A percentile compares a stretch with the other conserved stretches of the same genome.
phyloP scores from a whole-genome alignment of 2,329 filamentous ascomycete genomes.

The Pseudogymnoascus pannorum region DNA sequence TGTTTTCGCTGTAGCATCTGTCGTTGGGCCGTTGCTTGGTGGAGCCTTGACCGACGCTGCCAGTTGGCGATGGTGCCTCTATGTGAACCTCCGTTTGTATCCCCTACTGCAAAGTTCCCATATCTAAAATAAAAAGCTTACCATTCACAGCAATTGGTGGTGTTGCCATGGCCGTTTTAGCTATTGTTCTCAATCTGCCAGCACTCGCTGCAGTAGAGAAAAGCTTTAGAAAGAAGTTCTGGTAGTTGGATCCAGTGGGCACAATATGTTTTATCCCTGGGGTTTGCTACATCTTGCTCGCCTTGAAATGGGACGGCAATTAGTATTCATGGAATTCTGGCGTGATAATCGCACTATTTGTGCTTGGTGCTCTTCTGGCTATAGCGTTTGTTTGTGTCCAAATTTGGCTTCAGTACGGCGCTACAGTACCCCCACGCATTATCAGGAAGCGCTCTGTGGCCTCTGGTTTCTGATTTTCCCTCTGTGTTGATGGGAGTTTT shows the following conservation, averaged over 20 bases:
- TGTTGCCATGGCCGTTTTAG: constrained; percentile 27
- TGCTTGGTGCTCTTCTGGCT: constrained; percentile 20
- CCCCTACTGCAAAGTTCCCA: background rate
- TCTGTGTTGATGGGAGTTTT: constrained; percentile 28
- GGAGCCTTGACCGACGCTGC: constrained; percentile 33
- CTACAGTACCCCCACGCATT: constrained; percentile 32
- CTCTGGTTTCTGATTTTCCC: constrained; percentile 26
- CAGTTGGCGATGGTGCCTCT: constrained; percentile 29
- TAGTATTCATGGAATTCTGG: constrained; percentile 32
- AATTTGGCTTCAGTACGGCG: constrained; percentile 15
- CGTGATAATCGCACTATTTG: constrained; percentile 29
- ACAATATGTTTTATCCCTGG: constrained; percentile 21
- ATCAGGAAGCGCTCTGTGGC: constrained; percentile 29
- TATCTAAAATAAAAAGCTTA: background rate
- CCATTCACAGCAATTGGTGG: constrained; percentile 15
- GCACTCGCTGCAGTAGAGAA: constrained; percentile 25
- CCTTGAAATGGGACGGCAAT: constrained; percentile 36
- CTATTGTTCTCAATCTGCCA: constrained; percentile 32
- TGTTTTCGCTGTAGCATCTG: constrained; percentile 21
- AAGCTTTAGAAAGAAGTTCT: constrained; percentile 34
- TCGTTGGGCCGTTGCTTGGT: constrained; percentile 29
- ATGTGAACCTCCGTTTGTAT: constrained; percentile 28
- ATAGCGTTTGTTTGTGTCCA: constrained; percentile 18
- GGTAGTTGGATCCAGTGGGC: constrained; percentile 30
- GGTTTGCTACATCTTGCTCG: constrained; percentile 30